Conservation (phyloP, 192 early-diverging fungal genomes). For the Dissophora globulifera region DNA sequence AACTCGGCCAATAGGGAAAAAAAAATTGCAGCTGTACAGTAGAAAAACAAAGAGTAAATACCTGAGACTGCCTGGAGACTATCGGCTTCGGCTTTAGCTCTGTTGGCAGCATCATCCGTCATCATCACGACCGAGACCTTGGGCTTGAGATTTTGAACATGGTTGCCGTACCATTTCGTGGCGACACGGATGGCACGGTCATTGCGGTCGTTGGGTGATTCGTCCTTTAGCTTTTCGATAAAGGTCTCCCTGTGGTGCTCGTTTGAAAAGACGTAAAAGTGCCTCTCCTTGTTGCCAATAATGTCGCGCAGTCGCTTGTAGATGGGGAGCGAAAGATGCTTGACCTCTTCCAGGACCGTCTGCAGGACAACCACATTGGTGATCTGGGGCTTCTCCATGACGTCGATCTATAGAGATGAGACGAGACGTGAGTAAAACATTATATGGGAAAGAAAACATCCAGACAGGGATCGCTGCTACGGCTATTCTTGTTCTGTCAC, state of each 20-base stretch:
- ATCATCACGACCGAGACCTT: constrained; percentile 74
- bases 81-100: constrained; percentile 71
- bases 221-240: constrained; percentile 81
- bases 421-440: not conserved
- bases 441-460: too few species aligned
- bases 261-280: constrained; percentile 95
- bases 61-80: constrained; percentile 76
- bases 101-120: constrained; percentile 92
- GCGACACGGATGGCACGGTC: constrained; percentile 93
- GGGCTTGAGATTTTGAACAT: constrained; percentile 62
- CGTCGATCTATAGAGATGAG: constrained; percentile 78
- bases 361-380: constrained; percentile 92
- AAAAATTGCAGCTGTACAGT: not conserved
- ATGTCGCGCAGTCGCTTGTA: constrained; percentile 84
- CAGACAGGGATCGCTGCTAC: too few species aligned
- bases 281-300: constrained; percentile 74
- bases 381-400: constrained; percentile 90
- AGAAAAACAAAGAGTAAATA: constrained; percentile 12
- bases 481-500: constrained; percentile 29
- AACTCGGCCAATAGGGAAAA: too few species aligned
- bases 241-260: constrained; percentile 93
- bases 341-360: constrained; percentile 93
- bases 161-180: constrained; percentile 84
- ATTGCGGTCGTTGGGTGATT: constrained; percentile 95
- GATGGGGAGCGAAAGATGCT: constrained; percentile 81